Percentiles rank a stretch among this genome's conserved stretches.
Conservation (phyloP, 441 rosid species). For the Cnidoscolus chayamansa region DNA sequence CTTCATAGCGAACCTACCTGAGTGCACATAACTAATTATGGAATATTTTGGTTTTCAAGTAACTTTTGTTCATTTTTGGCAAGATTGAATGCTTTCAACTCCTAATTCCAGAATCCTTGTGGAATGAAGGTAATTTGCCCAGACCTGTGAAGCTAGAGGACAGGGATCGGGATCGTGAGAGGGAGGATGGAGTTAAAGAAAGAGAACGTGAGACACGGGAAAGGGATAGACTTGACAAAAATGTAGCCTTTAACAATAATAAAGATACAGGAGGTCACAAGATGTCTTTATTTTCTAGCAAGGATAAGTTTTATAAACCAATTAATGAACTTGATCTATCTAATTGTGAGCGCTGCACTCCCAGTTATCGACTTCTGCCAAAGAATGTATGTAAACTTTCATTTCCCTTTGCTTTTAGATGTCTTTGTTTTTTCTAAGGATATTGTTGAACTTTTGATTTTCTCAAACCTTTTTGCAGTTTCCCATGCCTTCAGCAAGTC, state of each 20-base stretch:
- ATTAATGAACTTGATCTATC: conserved; percentile 95
- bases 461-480: conserved; percentile 53
- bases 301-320: conserved; percentile 79
- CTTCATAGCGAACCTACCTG: not conserved
- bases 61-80: conserved; percentile 1
- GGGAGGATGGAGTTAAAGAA: conserved; percentile 63
- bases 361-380: conserved; percentile 97
- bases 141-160: conserved; percentile 68
- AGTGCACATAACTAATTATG: not conserved
- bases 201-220: conserved; percentile 63
- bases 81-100: conserved; percentile 14
- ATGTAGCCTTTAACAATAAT: conserved; percentile 39
- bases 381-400: conserved; percentile 55
- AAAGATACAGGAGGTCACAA: conserved; percentile 57
- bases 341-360: conserved; percentile 93
- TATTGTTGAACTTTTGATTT: conserved; percentile 20
- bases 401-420: conserved; percentile 11
- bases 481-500: conserved; percentile 78
- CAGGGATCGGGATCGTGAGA: conserved; percentile 59
- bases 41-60: not conserved
- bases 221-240: conserved; percentile 75
- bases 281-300: conserved; percentile 53
- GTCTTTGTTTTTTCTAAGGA: not conserved
- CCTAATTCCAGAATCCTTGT: conserved; percentile 49
- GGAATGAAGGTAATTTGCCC: conserved; percentile 63